These are phyloP conservation scores for Solanum aculeatissimum DNA, from an alignment of 305 asterid genomes.

Conservation along the genomic window DNA sequence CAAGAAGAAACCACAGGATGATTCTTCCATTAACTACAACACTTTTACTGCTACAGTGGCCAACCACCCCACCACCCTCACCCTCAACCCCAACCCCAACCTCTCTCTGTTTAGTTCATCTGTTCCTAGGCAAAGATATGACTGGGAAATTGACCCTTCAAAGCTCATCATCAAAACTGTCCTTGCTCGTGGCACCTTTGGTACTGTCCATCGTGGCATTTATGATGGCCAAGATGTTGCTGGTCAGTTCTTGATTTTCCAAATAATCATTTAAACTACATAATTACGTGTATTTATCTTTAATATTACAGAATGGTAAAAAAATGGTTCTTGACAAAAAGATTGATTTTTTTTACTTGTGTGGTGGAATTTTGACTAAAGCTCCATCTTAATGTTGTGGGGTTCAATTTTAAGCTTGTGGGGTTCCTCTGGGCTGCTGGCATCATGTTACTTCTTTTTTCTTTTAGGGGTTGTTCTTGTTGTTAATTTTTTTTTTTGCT, in stretches of 20 bases:
- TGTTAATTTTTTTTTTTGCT: background rate
- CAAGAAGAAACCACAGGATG: constrained; percentile 30
- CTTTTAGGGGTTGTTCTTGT: background rate
- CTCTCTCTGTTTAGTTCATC: constrained; percentile 4
- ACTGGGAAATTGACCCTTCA: constrained; percentile 83
- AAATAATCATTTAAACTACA: background rate
- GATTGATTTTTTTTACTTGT: background rate
- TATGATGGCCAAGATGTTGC: constrained; percentile 82
- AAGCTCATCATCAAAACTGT: constrained; percentile 52
- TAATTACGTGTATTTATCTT: background rate
- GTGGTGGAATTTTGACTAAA: background rate
- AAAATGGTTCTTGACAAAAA: background rate
- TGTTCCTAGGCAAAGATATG: constrained; percentile 43
- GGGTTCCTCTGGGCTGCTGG: background rate
- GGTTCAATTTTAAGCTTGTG: background rate
- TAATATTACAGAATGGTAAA: background rate
- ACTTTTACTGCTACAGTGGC: constrained; percentile 9
- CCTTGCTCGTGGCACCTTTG: constrained; percentile 83
- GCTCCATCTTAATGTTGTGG: background rate
- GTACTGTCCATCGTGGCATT: constrained; percentile 77
- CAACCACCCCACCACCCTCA: constrained; percentile 7
- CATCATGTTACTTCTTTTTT: background rate
- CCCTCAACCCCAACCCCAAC: background rate
- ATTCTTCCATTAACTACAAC: constrained; percentile 1
- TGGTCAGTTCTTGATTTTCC: constrained; percentile 30